These are phyloP conservation scores for Paramyrothecium sp. DNA, from an alignment of 2,329 filamentous ascomycete genomes.

Conservation along the genomic window DNA sequence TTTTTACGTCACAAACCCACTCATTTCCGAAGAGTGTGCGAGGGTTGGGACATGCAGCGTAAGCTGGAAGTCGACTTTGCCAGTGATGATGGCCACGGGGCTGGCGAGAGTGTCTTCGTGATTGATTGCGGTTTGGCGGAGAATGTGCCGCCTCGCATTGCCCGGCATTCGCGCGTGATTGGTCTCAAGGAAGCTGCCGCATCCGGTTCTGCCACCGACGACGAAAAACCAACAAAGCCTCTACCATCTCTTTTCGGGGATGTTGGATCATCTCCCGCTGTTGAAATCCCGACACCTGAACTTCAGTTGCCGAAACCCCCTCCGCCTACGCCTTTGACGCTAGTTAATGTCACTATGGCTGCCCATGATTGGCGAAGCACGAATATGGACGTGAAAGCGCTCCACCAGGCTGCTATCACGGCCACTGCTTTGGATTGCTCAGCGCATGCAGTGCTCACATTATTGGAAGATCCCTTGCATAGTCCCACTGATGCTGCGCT, in stretches of 20 bases:
- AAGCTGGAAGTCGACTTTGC: constrained; percentile 87
- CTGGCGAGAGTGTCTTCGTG: constrained; percentile 75
- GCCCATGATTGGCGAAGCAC: constrained; percentile 29
- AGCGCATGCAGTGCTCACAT: constrained; percentile 65
- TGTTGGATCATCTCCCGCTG: constrained; percentile 2
- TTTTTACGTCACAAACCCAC: constrained; percentile 71
- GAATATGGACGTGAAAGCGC: constrained; percentile 50
- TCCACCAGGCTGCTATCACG: constrained; percentile 62
- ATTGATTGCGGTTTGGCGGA: constrained; percentile 71
- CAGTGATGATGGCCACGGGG: constrained; percentile 70
- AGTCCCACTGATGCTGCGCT: constrained; percentile 41
- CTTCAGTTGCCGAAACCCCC: constrained; percentile 17
- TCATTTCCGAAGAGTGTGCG: constrained; percentile 74
- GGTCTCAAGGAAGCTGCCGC: constrained; percentile 12
- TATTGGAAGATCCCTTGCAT: constrained; percentile 73
- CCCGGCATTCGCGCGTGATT: constrained; percentile 40
- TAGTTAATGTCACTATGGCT: constrained; percentile 8
- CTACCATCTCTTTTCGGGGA: constrained; percentile 28
- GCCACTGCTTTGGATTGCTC: constrained; percentile 73
- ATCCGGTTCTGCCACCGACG: constrained; percentile 3
- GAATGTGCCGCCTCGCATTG: constrained; percentile 41
- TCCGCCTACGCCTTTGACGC: constrained; percentile 18
- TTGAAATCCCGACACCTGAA: constrained; percentile 11
- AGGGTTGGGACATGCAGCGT: constrained; percentile 91
- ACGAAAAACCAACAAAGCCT: constrained; percentile 6